Conservation (phyloP, 1,284 basidiomycete genomes). For the Fomitiporia mediterranea region DNA sequence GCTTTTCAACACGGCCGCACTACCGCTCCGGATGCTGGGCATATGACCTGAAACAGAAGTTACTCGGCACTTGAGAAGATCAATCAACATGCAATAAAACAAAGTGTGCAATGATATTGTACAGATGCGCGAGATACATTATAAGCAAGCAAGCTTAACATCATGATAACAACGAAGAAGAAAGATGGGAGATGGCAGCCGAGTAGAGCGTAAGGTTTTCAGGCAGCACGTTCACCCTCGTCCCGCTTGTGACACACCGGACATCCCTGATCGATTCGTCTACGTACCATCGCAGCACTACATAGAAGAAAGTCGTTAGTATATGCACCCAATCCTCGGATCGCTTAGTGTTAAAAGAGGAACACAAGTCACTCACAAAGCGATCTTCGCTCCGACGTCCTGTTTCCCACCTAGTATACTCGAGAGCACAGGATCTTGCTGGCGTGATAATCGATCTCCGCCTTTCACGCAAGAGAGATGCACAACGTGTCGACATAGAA, state of each 20-base stretch:
- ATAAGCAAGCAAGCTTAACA: background rate
- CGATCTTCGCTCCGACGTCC: conserved; percentile 62
- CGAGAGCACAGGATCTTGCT: conserved; percentile 42
- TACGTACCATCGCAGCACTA: conserved; percentile 68
- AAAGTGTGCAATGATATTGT: background rate
- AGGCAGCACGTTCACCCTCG: conserved; percentile 39
- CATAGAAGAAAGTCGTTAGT: conserved; percentile 7
- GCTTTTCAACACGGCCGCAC: no score
- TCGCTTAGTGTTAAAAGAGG: background rate
- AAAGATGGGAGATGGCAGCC: no score
- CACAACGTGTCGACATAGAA: conserved; percentile 83
- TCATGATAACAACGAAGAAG: background rate
- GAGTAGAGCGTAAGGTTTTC: background rate
- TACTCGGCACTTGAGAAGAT: no score
- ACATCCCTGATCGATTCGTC: conserved; percentile 61
- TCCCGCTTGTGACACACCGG: conserved; percentile 66
- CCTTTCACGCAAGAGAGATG: conserved; percentile 70
- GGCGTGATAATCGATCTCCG: conserved; percentile 49
- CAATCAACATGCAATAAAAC: no score
- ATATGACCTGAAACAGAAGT: no score
- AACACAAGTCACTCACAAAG: conserved; percentile 53
- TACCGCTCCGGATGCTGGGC: no score
- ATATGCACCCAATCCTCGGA: background rate
- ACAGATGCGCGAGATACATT: conserved; percentile 1
- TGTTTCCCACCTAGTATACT: conserved; percentile 38